These are phyloP conservation scores for Hortiboletus campestris DNA, from an alignment of 768 basidiomycete genomes.

Conservation along the genomic window DNA sequence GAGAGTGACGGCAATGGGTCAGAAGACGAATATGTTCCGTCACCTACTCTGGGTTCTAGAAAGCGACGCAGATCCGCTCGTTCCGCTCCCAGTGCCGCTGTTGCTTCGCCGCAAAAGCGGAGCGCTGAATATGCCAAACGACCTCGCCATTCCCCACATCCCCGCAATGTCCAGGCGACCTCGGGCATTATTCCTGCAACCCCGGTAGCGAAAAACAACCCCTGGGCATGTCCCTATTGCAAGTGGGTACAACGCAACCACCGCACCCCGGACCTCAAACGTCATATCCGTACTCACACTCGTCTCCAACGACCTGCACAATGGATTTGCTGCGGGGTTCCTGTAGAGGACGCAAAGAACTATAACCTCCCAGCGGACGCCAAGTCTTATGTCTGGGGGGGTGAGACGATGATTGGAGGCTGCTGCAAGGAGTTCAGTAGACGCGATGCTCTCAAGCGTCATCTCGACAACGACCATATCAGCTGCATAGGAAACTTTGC, in stretches of 20 bases:
- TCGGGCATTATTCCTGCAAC: conserved; percentile 16
- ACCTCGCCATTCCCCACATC: conserved; percentile 34
- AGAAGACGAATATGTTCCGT: conserved; percentile 48
- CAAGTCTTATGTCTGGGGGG: conserved; percentile 27
- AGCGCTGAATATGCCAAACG: conserved; percentile 19
- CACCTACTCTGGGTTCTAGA: conserved; percentile 30
- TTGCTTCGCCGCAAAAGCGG: conserved; percentile 7
- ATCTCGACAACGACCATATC: conserved; percentile 37
- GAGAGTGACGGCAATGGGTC: conserved; percentile 40
- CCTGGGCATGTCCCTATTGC: conserved; percentile 47
- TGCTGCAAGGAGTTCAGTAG: conserved; percentile 38
- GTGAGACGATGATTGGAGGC: conserved; percentile 35
- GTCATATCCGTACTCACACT: conserved; percentile 56
- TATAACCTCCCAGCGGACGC: conserved; percentile 23
- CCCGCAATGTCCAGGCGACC: conserved; percentile 47
- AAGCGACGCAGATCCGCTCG: conserved; percentile 33
- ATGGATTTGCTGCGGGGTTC: conserved; percentile 40
- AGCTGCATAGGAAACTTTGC: conserved; percentile 33
- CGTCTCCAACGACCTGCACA: conserved; percentile 35
- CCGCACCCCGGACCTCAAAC: conserved; percentile 57
- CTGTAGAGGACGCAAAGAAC: conserved; percentile 22
- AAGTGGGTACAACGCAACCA: conserved; percentile 46
- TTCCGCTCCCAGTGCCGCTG: background rate
- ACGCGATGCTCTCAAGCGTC: conserved; percentile 41
- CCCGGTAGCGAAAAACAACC: conserved; percentile 31